Evolutionary conservation across 2,329 filamentous ascomycete genomes (phyloP).

Genomic region (Fusarium ramigenum): DNA sequence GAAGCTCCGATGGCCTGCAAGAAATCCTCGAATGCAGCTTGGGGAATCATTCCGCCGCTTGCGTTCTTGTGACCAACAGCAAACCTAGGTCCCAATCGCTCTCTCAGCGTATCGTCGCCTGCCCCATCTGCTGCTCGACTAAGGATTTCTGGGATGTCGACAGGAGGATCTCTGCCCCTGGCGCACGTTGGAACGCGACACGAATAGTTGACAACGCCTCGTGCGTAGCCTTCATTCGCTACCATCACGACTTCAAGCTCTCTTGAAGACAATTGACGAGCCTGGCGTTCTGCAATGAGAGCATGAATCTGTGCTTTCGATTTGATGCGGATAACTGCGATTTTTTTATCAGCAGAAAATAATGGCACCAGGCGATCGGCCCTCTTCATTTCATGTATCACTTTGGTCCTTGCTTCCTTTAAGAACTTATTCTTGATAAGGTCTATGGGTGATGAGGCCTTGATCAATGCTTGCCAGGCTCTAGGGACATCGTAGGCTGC

Average conservation of each 20-base stretch:
- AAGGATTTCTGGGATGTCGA: slow-evolving; percentile 70
- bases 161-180: slow-evolving; percentile 60
- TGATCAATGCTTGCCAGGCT: slow-evolving; percentile 68
- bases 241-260: slow-evolving; percentile 71
- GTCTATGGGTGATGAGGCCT: slow-evolving; percentile 59
- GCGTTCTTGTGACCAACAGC: slow-evolving; percentile 74
- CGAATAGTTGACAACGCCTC: slow-evolving; percentile 72
- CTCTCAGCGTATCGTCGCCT: slow-evolving; percentile 50
- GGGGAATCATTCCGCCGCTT: slow-evolving; percentile 70
- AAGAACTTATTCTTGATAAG: slow-evolving; percentile 61
- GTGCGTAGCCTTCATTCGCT: slow-evolving; percentile 72
- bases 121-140: slow-evolving; percentile 59
- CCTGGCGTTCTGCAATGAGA: slow-evolving; percentile 74
- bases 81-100: slow-evolving; percentile 69
- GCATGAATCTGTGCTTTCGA: slow-evolving; percentile 72
- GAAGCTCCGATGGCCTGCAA: slow-evolving; percentile 64
- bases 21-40: slow-evolving; percentile 71
- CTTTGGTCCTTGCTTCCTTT: slow-evolving; percentile 63
- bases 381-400: slow-evolving; percentile 67
- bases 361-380: slow-evolving; percentile 70
- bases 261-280: slow-evolving; percentile 65
- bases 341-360: slow-evolving; percentile 69
- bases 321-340: slow-evolving; percentile 70
- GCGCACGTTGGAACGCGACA: slow-evolving; percentile 70
- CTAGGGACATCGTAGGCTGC: slow-evolving; percentile 66